These are phyloP conservation scores for Mucuna pruriens DNA, from an alignment of 306 rosid genomes.

Conservation along the genomic window DNA sequence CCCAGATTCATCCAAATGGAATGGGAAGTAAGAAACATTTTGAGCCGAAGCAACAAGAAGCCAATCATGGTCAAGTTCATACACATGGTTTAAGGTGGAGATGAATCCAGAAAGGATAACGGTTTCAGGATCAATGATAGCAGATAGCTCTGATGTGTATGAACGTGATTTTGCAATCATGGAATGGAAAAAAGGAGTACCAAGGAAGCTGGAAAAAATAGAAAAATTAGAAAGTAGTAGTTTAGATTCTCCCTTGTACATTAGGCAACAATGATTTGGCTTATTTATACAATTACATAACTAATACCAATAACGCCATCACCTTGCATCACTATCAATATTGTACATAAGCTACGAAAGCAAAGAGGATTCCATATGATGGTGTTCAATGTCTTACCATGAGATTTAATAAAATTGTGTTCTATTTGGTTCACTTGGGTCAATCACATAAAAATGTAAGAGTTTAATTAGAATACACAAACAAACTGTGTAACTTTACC, in stretches of 20 bases:
- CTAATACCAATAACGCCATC: constrained; percentile 1
- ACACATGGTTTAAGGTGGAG: constrained; percentile 64
- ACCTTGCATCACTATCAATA: neutral
- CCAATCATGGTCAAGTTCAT: constrained; percentile 76
- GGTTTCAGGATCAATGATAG: constrained; percentile 69
- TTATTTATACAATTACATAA: neutral
- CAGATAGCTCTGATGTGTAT: constrained; percentile 66
- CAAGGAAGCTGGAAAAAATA: constrained; percentile 75
- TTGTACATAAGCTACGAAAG: neutral
- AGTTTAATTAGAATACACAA: too few species aligned
- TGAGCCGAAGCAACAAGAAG: constrained; percentile 75
- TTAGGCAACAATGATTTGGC: neutral
- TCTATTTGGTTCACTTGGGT: neutral
- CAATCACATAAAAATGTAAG: neutral
- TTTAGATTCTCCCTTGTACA: constrained; percentile 18
- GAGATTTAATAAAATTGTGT: constrained; percentile 17
- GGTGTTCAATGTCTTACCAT: neutral
- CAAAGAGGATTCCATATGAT: constrained; percentile 5
- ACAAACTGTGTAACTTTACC: too few species aligned
- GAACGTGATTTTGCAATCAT: constrained; percentile 72
- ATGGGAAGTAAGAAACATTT: constrained; percentile 66
- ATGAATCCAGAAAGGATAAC: constrained; percentile 72
- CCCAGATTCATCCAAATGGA: constrained; percentile 60
- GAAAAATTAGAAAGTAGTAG: constrained; percentile 38
- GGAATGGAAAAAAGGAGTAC: constrained; percentile 92